phyloP scores from a whole-genome alignment of 306 rosid genomes.

The Rosa rugosa region DNA sequence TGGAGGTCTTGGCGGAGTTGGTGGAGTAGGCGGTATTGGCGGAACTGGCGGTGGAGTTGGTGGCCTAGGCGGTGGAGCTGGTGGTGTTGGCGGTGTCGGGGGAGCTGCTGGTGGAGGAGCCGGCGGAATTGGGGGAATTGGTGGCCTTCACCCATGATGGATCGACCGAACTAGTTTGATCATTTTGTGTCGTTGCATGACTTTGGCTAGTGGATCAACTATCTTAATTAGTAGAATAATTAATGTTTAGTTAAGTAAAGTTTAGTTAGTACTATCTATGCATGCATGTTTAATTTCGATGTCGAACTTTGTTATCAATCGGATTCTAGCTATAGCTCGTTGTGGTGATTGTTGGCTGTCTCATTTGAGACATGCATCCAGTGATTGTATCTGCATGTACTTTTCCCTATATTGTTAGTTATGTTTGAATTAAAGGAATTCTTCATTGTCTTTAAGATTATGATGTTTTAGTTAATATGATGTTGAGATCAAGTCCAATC shows the following conservation, averaged over 20 bases:
- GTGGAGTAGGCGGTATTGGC: slow-evolving; percentile 33
- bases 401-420: neutral
- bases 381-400: neutral
- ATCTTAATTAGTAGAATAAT: neutral
- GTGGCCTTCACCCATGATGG: slow-evolving; percentile 5
- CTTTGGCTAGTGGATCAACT: neutral
- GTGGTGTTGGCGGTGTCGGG: slow-evolving; percentile 14
- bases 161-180: neutral
- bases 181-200: neutral
- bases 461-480: neutral
- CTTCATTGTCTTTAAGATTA: neutral
- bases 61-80: slow-evolving; percentile 25
- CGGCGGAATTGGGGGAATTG: slow-evolving; percentile 7
- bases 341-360: slow-evolving; percentile 13
- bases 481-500: neutral
- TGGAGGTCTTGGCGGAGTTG: slow-evolving; percentile 26
- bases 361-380: neutral
- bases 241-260: neutral
- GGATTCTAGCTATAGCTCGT: neutral
- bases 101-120: slow-evolving; percentile 21
- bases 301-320: neutral
- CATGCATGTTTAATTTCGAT: slow-evolving; percentile 2
- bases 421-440: neutral
- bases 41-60: slow-evolving; percentile 32
- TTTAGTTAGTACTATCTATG: neutral